Base-by-base conservation (phyloP, 2,329 filamentous ascomycete genomes). In the Fusarium albidum region DNA sequence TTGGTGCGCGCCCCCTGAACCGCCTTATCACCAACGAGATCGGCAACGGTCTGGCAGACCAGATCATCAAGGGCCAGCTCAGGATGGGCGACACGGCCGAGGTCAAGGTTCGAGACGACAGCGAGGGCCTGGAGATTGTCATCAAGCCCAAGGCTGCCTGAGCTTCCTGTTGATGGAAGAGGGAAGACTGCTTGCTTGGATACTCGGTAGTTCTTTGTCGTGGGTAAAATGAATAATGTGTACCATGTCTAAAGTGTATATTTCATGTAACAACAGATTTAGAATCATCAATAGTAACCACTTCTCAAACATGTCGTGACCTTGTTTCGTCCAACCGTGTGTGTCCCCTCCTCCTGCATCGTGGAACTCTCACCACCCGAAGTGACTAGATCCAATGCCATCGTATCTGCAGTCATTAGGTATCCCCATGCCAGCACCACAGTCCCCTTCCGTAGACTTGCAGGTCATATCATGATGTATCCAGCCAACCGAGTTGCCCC, bases 1-100 rank as follows among this genome's bases (percentile, higher is more conserved):
- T 92, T 70, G 95, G 95, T 58, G 95, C 95, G 8, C 82, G 95
- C 7, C 95, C 95, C 25, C 80, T 98, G 27, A 97, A 98, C 73
- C 82, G 95, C 31, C 82, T 98, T 45, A 97, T 98, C 62, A 86
- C 90, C 17, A 96, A 89, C 68, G 87, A 97, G 74, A 92, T 99
- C 62, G 88, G 91, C 54, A 97, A 97, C 71, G 82, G 86, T 4
- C 81, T 98, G 32, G 95, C 95, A 0, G 93, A 96, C 69, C 90
- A 89, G 77, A 96, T 99, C 66, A 98, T 98, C 65, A 82, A 90
- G 48, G 95, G 95, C 15, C 79, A 92, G 72, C 75, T 98, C 54
- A 89, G 87, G 73, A 84, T 79, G 52, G 92, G 92, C 1, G 87
- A 96, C 67, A 82, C 77, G 3, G 94, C 90, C 5, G 81, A 80